phyloP scores from a whole-genome alignment of 2,329 filamentous ascomycete genomes.

The Chaetomium globosum region DNA sequence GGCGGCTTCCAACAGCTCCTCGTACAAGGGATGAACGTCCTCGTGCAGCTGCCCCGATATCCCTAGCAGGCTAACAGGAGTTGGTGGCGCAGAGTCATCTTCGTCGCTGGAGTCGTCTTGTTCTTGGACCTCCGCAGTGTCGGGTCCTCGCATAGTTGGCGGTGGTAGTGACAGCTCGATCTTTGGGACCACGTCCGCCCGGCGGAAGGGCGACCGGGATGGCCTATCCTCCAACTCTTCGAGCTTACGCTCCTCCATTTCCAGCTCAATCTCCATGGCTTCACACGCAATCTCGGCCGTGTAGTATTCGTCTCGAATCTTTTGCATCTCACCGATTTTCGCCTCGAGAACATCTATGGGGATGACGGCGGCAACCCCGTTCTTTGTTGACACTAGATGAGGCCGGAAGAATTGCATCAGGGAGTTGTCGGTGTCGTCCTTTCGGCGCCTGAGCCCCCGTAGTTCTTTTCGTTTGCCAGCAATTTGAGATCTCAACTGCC shows the following conservation, averaged over 20 bases:
- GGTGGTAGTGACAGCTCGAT: constrained; percentile 8
- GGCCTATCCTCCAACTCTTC: constrained; percentile 44
- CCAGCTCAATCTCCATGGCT: constrained; percentile 33
- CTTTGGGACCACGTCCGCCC: neutral
- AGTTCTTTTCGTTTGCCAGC: constrained; percentile 41
- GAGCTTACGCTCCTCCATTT: constrained; percentile 27
- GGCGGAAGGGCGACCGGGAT: constrained; percentile 38
- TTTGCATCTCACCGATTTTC: constrained; percentile 44
- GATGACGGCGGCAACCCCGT: constrained; percentile 29
- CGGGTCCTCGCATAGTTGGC: neutral
- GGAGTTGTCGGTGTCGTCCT: constrained; percentile 46
- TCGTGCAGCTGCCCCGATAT: constrained; percentile 36
- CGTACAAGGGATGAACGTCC: constrained; percentile 53
- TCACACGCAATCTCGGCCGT: constrained; percentile 45
- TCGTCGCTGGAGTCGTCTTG: constrained; percentile 1
- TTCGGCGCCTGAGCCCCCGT: constrained; percentile 40
- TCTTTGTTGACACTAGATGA: constrained; percentile 42
- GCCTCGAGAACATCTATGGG: constrained; percentile 38
- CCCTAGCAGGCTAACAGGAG: constrained; percentile 35
- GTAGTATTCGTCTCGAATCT: constrained; percentile 45
- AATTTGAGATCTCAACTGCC: constrained; percentile 38
- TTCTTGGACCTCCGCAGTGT: neutral
- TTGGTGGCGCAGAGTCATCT: constrained; percentile 21
- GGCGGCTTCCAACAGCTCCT: constrained; percentile 48
- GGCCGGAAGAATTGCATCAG: constrained; percentile 48